phyloP scores from a whole-genome alignment of 768 basidiomycete species.

The Lepiota brunneoincarnata region DNA sequence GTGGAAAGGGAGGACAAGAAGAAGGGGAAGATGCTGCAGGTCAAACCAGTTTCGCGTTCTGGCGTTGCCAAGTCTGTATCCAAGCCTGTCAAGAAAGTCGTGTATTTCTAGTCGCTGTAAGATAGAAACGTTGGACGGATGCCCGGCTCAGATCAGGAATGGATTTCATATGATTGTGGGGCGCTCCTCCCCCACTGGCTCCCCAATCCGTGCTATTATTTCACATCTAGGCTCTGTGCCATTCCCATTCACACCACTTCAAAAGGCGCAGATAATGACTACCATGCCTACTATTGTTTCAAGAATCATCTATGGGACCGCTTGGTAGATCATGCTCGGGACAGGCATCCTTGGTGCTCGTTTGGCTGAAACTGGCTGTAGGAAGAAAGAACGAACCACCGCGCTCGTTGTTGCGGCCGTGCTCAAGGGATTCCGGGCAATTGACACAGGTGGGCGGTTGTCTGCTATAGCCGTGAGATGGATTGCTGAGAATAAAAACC shows the following conservation, averaged over 20 bases:
- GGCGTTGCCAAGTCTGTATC: background rate
- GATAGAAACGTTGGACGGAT: background rate
- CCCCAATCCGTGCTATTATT: too few species aligned
- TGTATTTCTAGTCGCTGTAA: background rate
- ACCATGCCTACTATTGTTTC: constrained; percentile 21
- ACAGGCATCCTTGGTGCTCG: background rate
- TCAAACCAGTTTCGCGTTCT: background rate
- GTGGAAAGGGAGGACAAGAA: constrained; percentile 59
- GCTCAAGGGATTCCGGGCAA: constrained; percentile 72
- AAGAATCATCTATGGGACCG: constrained; percentile 60
- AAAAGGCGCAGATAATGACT: background rate
- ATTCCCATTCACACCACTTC: too few species aligned
- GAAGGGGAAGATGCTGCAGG: constrained; percentile 27
- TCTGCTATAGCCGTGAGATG: background rate
- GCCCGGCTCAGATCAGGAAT: too few species aligned
- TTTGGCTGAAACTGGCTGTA: constrained; percentile 22
- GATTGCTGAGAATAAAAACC: background rate
- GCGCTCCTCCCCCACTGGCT: too few species aligned
- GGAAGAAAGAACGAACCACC: constrained; percentile 77
- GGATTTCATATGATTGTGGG: too few species aligned
- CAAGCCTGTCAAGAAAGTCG: constrained; percentile 1
- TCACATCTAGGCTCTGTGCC: too few species aligned
- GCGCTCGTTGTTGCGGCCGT: constrained; percentile 70
- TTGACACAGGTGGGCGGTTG: constrained; percentile 68
- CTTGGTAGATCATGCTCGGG: constrained; percentile 38